Evolutionary conservation across 495 filamentous ascomycete species (phyloP).

Genomic region (Mytilinidion resinicola): DNA sequence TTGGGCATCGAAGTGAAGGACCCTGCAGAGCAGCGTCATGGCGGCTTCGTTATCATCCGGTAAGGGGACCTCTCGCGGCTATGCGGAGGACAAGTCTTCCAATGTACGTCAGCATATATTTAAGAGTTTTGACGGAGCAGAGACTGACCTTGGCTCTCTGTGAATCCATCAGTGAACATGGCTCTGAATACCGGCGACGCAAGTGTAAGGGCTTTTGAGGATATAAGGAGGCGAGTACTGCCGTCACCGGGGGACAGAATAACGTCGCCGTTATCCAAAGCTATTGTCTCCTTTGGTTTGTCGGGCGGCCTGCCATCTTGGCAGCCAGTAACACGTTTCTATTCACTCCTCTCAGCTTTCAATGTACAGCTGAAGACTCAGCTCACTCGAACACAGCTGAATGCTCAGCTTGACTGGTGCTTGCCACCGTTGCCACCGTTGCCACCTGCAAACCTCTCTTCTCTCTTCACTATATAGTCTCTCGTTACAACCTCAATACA

Average conservation of each 20-base stretch:
- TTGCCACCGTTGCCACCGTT: too few relatives aligned
- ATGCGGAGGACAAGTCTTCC: not conserved
- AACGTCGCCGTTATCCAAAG: not conserved
- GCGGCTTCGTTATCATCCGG: not conserved
- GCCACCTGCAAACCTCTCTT: too few relatives aligned
- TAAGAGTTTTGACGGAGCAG: too few relatives aligned
- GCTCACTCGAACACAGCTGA: too few relatives aligned
- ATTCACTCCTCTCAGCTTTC: too few relatives aligned
- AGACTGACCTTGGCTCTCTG: not conserved
- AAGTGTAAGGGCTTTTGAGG: not conserved
- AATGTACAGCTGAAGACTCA: too few relatives aligned
- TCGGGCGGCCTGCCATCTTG: too few relatives aligned
- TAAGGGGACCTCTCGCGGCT: not conserved
- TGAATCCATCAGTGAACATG: not conserved
- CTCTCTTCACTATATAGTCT: too few relatives aligned
- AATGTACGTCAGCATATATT: too few relatives aligned
- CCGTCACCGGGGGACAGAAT: not conserved
- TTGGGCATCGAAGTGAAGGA: not conserved
- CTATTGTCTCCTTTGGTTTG: not conserved
- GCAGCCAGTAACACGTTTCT: too few relatives aligned
- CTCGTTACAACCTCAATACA: too few relatives aligned
- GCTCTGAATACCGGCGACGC: not conserved
- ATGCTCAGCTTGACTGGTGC: too few relatives aligned
- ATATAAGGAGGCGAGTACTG: not conserved
- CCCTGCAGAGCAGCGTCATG: slow-evolving; percentile 2